Base-by-base conservation (phyloP, 768 basidiomycete genomes). In the Lactarius vividus region DNA sequence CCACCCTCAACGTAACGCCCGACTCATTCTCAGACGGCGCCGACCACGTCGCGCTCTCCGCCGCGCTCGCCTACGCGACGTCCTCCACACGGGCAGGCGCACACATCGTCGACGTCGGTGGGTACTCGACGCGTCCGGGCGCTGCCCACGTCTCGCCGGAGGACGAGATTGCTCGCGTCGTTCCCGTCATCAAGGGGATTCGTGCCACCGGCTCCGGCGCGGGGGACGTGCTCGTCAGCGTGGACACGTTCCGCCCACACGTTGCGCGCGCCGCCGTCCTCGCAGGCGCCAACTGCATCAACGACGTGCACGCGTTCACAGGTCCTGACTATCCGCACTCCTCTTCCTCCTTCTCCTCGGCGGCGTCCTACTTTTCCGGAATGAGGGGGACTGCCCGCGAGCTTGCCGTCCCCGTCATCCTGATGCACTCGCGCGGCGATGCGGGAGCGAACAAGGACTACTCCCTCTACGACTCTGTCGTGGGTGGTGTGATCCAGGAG, bases 1-100 rank as follows among this genome's bases (percentile, higher is more conserved):
- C 89, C 0, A 97, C 92, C 1, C 83, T 99, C 63, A 98, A 98
- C 73, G 83, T 84, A 7, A 98, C 96, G 0, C 96, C 96, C 2
- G 96, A 99, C 76, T 97, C 96, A 0, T 98, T 98, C 77, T 98
- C 96, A 0, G 95, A 98, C 68, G 94, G 94, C 11, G 82, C 86
- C 0, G 73, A 76, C 23, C 80, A 89, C 74, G 79, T 82, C 67
- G 81, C 81, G 0, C 69, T 87, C 13, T 69, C 81, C 0, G 74
- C 80, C 11, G 91, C 89, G 0, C 71, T 94, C 18, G 71, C 73
- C 3, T 90, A 88, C 67, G 79, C 81, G 0, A 67, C 72, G 4
- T 59, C 77, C 4, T 81, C 92, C 0, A 78, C 86, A 2, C 67
- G 75, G 0, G 79, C 79, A 0, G 89, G 89, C 1, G 88, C 91